Evolutionary conservation across 371 early-diverging fungal species (phyloP).

Genomic region (Encephalitozoon romaleae): DNA sequence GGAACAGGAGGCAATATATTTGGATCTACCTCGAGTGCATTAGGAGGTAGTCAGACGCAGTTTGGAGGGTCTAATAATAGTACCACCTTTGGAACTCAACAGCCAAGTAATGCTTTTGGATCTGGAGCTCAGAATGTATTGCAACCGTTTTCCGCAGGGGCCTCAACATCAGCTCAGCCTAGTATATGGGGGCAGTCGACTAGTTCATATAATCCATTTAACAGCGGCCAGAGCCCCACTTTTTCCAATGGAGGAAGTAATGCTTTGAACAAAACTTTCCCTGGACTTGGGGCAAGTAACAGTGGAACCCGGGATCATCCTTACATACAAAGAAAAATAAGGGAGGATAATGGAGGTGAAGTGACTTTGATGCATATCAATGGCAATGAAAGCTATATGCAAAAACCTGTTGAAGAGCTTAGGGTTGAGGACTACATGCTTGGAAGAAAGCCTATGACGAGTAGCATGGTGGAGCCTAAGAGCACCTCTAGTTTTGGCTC

Average conservation of each 20-base stretch:
- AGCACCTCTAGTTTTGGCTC: background rate
- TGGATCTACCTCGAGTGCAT: background rate
- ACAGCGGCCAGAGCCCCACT: background rate
- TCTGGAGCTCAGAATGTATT: background rate
- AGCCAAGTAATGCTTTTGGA: background rate
- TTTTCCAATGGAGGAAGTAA: background rate
- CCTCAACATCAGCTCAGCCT: background rate
- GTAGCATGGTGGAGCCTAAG: background rate
- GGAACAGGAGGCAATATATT: background rate
- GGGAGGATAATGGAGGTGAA: constrained; percentile 30
- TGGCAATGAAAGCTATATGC: constrained; percentile 34
- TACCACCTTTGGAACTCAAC: background rate
- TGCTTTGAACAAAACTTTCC: background rate
- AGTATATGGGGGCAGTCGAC: background rate
- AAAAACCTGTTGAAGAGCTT: constrained; percentile 35
- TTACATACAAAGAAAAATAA: constrained; percentile 19
- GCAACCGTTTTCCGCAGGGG: background rate
- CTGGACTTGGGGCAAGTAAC: background rate
- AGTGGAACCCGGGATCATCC: constrained; percentile 33
- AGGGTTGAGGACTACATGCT: constrained; percentile 42
- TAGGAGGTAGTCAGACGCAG: background rate
- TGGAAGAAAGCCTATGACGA: constrained; percentile 19
- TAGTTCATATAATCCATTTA: background rate
- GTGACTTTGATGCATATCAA: constrained; percentile 29
- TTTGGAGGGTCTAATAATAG: background rate